Percentiles rank a stretch among this genome's conserved stretches.
These are phyloP conservation scores for Cryptosporidium viatorum DNA, from an alignment of 169 alveolate species.

Conservation along the genomic window DNA sequence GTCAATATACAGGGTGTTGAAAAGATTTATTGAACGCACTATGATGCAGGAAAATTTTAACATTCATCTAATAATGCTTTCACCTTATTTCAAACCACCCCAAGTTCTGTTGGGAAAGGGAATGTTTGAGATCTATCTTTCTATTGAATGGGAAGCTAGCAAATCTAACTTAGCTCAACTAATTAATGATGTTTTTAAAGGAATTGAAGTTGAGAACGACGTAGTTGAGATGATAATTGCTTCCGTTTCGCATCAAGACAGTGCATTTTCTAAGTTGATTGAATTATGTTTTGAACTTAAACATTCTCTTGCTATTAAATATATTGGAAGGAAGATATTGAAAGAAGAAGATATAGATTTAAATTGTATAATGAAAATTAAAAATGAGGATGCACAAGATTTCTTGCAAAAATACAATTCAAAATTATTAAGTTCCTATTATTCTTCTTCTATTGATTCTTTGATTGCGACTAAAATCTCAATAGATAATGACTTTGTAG, in stretches of 20 bases:
- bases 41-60: constrained; percentile 37
- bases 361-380: background rate
- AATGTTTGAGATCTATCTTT: constrained; percentile 22
- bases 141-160: constrained; percentile 54
- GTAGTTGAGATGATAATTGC: constrained; percentile 34
- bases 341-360: background rate
- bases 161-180: constrained; percentile 7
- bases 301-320: constrained; percentile 5
- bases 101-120: constrained; percentile 32
- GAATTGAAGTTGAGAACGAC: background rate
- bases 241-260: constrained; percentile 23
- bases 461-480: constrained; percentile 47
- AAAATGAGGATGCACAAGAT: constrained; percentile 16
- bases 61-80: constrained; percentile 36
- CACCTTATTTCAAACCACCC: constrained; percentile 59
- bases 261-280: background rate
- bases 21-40: constrained; percentile 50
- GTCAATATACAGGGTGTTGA: constrained; percentile 30
- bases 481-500: constrained; percentile 56
- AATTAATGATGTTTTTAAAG: constrained; percentile 27
- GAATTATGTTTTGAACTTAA: constrained; percentile 37
- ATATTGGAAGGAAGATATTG: constrained; percentile 16
- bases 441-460: constrained; percentile 45
- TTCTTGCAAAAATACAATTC: constrained; percentile 12
- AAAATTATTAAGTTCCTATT: background rate